Conservation (phyloP, 306 rosid species). For the Lablab purpureus region DNA sequence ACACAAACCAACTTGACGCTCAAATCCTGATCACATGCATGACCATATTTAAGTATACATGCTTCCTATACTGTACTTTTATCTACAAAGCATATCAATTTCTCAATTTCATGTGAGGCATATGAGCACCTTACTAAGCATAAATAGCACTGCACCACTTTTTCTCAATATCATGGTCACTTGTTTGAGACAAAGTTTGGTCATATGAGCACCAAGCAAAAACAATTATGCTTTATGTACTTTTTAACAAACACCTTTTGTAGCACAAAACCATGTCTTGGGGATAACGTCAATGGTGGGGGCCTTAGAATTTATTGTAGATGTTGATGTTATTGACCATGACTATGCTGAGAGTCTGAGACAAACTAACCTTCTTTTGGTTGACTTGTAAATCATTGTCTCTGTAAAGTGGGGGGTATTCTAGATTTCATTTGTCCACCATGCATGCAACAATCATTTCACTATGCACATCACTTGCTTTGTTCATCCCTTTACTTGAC, state of each 20-base stretch:
- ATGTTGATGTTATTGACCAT: conserved; percentile 48
- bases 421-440: conserved; percentile 43
- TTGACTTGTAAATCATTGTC: conserved; percentile 42
- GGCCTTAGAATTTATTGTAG: conserved; percentile 35
- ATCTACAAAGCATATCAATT: not conserved
- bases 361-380: conserved; percentile 38
- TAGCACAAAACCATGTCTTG: conserved; percentile 34
- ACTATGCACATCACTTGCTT: conserved; percentile 2
- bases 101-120: conserved; percentile 31
- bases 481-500: not conserved
- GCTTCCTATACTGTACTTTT: not conserved
- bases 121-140: not conserved
- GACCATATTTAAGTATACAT: not conserved
- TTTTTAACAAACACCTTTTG: conserved; percentile 43
- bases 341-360: not conserved
- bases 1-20: not conserved
- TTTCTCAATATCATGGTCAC: conserved; percentile 18
- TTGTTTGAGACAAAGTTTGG: conserved; percentile 2
- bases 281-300: conserved; percentile 48
- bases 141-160: not conserved
- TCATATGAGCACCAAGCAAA: conserved; percentile 29
- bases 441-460: conserved; percentile 33
- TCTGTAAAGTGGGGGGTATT: conserved; percentile 50
- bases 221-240: conserved; percentile 21
- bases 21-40: not conserved